Evolutionary conservation across 164 flowering plant species (phyloP), one percentile per base, ranked within the genome.

Genomic region (Berberis vulgaris): DNA sequence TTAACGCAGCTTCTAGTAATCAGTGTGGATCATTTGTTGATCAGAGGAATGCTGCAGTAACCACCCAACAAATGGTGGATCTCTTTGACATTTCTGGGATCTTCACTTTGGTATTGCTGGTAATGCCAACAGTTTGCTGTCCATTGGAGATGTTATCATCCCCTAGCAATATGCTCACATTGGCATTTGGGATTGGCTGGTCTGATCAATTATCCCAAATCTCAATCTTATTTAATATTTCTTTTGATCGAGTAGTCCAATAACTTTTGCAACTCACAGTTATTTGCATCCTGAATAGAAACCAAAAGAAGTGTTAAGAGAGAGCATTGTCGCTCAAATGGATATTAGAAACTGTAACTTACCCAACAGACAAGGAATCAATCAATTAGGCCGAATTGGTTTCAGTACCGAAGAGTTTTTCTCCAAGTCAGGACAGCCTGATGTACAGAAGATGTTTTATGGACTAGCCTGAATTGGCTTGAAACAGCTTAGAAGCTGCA

Each of bases 101-200:
- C 26, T 79, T 10, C 82, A 79, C 59, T 79, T 76, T 56, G 76
- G 80, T 5, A 76, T 79, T 12, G 70, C 80, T 26, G 76, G 82
- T 11, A 76, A 65, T 54, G 41, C 46, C 1, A 74, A 76, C 60
- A 69, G 52, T 62, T 64, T 77, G 7, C 10, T 73, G 62, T 59
- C 66, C 26, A 72, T 71, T 3, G 82, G 76, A 67, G 79, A 79
- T 59, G 79, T 79, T 58, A 26, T 61, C 38, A 72, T 79, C 57
- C 75, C 75, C 1, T 61, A 62, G 40, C 63, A 76, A 54, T 55
- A 69, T 60, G 72, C 71, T 55, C 53, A 79, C 58, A 76, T 77
- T 26, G 82, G 76, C 57, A 44, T 71, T 5, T 79, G 78, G 78
- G 72, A 69, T 45, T 76, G 82, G 82, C 59, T 71, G 75, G 82